Evolutionary conservation across 768 basidiomycete species (phyloP).

Genomic region (Tylopilus subfusipes): DNA sequence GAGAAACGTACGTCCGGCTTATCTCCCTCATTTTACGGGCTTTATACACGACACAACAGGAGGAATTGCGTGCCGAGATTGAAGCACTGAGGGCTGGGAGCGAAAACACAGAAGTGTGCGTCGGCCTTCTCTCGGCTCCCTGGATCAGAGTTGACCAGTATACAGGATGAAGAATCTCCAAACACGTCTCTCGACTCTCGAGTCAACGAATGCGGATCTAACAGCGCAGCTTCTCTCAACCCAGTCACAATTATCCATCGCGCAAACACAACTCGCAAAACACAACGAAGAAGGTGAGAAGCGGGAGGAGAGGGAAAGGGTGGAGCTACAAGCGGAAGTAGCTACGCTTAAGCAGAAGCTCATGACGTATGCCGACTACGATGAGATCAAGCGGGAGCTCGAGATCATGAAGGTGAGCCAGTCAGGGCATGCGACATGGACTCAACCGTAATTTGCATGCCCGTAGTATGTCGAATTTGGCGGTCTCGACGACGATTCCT

Average conservation of each 20-base stretch:
- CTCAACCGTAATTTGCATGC: neutral
- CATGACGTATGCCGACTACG: slow-evolving; percentile 79
- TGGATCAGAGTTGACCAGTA: neutral
- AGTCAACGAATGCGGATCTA: slow-evolving; percentile 43
- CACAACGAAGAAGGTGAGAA: slow-evolving; percentile 13
- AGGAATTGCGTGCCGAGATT: slow-evolving; percentile 93
- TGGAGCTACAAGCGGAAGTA: slow-evolving; percentile 54
- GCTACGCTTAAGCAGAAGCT: slow-evolving; percentile 67
- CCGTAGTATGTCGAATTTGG: slow-evolving; percentile 92
- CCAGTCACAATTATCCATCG: slow-evolving; percentile 19
- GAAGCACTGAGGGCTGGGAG: slow-evolving; percentile 82
- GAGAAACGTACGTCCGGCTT: slow-evolving; percentile 63
- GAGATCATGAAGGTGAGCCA: slow-evolving; percentile 91
- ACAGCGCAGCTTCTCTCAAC: slow-evolving; percentile 12
- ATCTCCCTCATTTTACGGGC: neutral
- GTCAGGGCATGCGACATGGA: no score
- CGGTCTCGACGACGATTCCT: slow-evolving; percentile 62
- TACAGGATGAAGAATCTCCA: slow-evolving; percentile 46
- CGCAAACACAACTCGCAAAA: slow-evolving; percentile 19
- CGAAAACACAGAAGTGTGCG: slow-evolving; percentile 67
- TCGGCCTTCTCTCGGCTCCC: neutral
- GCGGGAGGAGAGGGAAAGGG: slow-evolving; percentile 16
- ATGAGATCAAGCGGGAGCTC: slow-evolving; percentile 96
- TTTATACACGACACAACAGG: slow-evolving; percentile 42
- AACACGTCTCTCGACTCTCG: slow-evolving; percentile 67